phyloP scores from a whole-genome alignment of 148 eudicot species.

The Silene uniflora region DNA sequence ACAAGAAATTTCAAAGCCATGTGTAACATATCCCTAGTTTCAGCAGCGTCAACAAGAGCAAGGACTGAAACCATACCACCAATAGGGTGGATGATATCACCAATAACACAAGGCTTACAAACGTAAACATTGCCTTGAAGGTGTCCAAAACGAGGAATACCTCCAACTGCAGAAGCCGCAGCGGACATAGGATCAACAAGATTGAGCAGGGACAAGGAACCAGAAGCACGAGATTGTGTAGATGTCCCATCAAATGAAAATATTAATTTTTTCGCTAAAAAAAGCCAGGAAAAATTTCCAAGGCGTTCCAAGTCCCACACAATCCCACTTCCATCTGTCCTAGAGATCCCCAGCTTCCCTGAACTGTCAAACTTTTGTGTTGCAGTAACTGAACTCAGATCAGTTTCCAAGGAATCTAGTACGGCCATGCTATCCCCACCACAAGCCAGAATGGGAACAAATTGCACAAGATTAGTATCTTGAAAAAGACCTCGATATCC shows the following conservation, averaged over 20 bases:
- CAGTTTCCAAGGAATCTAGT: slow-evolving; percentile 88
- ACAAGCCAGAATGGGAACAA: slow-evolving; percentile 97
- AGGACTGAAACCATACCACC: slow-evolving; percentile 95
- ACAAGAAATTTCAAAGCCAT: slow-evolving; percentile 91
- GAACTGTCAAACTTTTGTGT: slow-evolving; percentile 66
- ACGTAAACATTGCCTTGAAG: slow-evolving; percentile 83
- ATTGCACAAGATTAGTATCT: slow-evolving; percentile 77
- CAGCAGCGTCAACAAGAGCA: slow-evolving; percentile 97
- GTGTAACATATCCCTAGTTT: slow-evolving; percentile 92
- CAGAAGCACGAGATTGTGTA: slow-evolving; percentile 73
- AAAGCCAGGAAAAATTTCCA: slow-evolving; percentile 80
- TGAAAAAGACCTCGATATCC: slow-evolving; percentile 98
- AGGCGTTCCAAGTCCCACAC: slow-evolving; percentile 97
- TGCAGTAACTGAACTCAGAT: slow-evolving; percentile 52
- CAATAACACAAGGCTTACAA: slow-evolving; percentile 85
- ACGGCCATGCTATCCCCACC: slow-evolving; percentile 98
- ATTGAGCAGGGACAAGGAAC: slow-evolving; percentile 85
- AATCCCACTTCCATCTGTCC: slow-evolving; percentile 84
- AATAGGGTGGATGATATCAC: slow-evolving; percentile 82
- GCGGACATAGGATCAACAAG: slow-evolving; percentile 94
- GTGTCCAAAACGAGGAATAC: slow-evolving; percentile 98
- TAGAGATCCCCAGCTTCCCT: slow-evolving; percentile 54
- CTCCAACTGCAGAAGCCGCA: slow-evolving; percentile 98
- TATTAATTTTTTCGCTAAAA: slow-evolving; percentile 86
- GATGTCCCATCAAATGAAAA: slow-evolving; percentile 99